phyloP scores from a whole-genome alignment of 768 basidiomycete genomes.

The Boletus rubescentipes region DNA sequence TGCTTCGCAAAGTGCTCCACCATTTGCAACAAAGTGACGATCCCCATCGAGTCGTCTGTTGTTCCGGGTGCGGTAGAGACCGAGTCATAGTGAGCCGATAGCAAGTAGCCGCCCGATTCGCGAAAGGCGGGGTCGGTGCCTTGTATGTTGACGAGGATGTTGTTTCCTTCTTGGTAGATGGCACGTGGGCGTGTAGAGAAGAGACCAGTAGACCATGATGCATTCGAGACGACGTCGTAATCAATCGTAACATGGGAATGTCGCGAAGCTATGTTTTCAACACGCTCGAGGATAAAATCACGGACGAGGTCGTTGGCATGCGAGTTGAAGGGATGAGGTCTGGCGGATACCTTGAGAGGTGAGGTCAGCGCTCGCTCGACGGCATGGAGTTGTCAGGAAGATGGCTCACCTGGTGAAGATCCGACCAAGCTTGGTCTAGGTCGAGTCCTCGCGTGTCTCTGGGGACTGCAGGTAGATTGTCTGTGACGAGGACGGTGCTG shows the following conservation, averaged over 20 bases:
- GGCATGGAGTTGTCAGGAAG: background rate
- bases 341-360: constrained; percentile 51
- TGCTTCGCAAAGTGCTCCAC: constrained; percentile 52
- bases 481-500: constrained; percentile 45
- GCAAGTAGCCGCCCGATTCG: constrained; percentile 51
- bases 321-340: constrained; percentile 77
- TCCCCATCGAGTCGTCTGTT: constrained; percentile 78
- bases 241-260: constrained; percentile 49
- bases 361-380: background rate
- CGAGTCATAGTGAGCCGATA: constrained; percentile 83
- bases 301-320: constrained; percentile 72
- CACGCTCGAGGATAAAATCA: constrained; percentile 53
- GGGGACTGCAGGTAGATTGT: constrained; percentile 47
- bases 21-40: constrained; percentile 64
- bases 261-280: constrained; percentile 44
- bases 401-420: constrained; percentile 51
- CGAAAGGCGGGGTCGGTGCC: constrained; percentile 42
- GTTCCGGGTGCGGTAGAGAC: constrained; percentile 74
- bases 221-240: constrained; percentile 51
- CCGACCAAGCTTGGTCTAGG: constrained; percentile 54
- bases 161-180: constrained; percentile 65
- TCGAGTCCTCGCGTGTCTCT: constrained; percentile 44
- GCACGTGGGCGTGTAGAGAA: constrained; percentile 19
- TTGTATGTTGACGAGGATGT: constrained; percentile 63
- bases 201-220: constrained; percentile 39